Evolutionary conservation across 768 basidiomycete genomes (phyloP).

Genomic region (Tremella fuciformis): DNA sequence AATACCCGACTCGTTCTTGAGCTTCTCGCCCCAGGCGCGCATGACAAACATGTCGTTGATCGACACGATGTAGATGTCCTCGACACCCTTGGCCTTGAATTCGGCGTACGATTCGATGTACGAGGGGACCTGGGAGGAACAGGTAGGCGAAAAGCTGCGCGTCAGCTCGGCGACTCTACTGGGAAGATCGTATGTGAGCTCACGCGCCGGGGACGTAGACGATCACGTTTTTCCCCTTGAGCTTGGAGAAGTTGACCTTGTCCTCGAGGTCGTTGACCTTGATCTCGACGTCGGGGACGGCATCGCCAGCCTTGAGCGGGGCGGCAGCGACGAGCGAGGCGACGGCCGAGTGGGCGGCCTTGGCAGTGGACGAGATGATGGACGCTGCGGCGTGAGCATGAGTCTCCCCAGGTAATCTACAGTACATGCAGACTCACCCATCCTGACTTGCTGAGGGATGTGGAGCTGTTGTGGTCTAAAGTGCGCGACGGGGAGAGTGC

Average conservation of each 20-base stretch:
- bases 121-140: slow-evolving; percentile 59
- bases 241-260: slow-evolving; percentile 47
- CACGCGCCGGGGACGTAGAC: slow-evolving; percentile 64
- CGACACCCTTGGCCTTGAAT: slow-evolving; percentile 74
- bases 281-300: slow-evolving; percentile 58
- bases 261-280: slow-evolving; percentile 61
- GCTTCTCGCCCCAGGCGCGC: slow-evolving; percentile 52
- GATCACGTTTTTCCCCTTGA: slow-evolving; percentile 49
- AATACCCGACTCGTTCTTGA: slow-evolving; percentile 58
- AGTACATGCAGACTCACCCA: too few species aligned
- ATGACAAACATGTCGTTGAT: slow-evolving; percentile 71
- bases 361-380: slow-evolving; percentile 59
- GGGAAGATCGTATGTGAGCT: slow-evolving; percentile 15
- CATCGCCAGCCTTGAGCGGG: slow-evolving; percentile 56
- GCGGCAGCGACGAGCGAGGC: slow-evolving; percentile 57
- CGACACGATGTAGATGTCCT: slow-evolving; percentile 64
- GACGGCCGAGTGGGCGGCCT: slow-evolving; percentile 60
- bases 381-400: slow-evolving; percentile 26
- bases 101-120: slow-evolving; percentile 67
- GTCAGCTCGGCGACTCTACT: not conserved
- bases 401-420: too few species aligned
- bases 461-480: too few species aligned
- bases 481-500: too few species aligned
- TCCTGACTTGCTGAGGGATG: too few species aligned
- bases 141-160: slow-evolving; percentile 64